These are phyloP conservation scores for Neofusicoccum ribis DNA, from an alignment of 2,329 filamentous ascomycete genomes.

Conservation along the genomic window DNA sequence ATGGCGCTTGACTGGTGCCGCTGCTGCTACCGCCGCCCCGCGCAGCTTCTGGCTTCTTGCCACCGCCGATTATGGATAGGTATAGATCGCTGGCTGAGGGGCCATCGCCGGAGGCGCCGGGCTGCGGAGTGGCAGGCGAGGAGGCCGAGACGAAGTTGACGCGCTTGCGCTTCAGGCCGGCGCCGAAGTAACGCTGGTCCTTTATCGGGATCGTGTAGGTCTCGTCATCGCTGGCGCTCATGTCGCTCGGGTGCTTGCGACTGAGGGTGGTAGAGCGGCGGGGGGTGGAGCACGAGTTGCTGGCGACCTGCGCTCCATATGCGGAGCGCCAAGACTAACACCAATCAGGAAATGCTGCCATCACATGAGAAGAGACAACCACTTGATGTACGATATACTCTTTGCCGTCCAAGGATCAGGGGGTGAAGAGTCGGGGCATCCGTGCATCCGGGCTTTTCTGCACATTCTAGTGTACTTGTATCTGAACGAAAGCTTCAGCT, in stretches of 20 bases:
- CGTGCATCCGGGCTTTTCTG: too few relatives aligned
- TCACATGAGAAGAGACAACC: neutral
- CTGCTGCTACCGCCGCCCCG: neutral
- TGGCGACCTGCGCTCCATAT: neutral
- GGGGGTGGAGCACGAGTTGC: neutral
- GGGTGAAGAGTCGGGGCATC: too few relatives aligned
- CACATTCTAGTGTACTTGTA: too few relatives aligned
- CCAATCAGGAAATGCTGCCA: neutral
- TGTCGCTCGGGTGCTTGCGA: neutral
- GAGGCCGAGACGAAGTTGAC: slow-evolving; percentile 61
- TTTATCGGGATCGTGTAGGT: slow-evolving; percentile 60
- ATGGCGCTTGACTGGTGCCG: neutral
- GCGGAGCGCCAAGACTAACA: neutral
- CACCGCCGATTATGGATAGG: slow-evolving; percentile 36
- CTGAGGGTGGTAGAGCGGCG: neutral
- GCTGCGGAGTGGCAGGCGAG: slow-evolving; percentile 23
- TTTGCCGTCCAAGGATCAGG: too few relatives aligned
- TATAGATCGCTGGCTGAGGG: slow-evolving; percentile 59
- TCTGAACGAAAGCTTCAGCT: too few relatives aligned
- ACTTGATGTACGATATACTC: too few relatives aligned
- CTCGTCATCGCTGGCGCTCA: slow-evolving; percentile 44
- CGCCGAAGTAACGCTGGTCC: slow-evolving; percentile 61
- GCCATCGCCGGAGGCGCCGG: slow-evolving; percentile 23
- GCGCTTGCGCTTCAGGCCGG: slow-evolving; percentile 62
- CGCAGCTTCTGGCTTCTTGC: slow-evolving; percentile 20